Evolutionary conservation across 371 early-diverging fungal genomes (phyloP).

Genomic region (Rhizopus stolonifer): DNA sequence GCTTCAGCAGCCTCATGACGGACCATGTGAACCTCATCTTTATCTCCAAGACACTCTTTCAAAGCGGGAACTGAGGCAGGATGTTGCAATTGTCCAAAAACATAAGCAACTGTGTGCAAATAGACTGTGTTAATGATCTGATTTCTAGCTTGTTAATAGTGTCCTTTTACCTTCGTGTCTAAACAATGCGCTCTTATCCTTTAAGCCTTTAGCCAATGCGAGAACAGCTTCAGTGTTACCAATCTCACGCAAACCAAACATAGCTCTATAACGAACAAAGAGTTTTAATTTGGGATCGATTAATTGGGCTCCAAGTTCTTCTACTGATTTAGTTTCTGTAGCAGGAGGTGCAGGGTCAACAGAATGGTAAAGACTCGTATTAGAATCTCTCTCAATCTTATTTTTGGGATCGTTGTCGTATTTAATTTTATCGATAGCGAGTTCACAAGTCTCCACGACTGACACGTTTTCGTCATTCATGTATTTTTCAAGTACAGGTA

Average conservation of each 20-base stretch:
- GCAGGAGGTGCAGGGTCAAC: constrained; percentile 95
- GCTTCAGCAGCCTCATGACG: constrained; percentile 99
- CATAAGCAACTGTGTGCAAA: constrained; percentile 71
- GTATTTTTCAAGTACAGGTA: constrained; percentile 75
- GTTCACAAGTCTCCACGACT: constrained; percentile 93
- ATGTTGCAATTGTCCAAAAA: constrained; percentile 99
- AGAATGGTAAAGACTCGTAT: constrained; percentile 65
- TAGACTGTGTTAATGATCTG: not conserved
- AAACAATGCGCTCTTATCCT: constrained; percentile 88
- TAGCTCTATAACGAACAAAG: constrained; percentile 96
- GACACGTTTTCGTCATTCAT: constrained; percentile 63
- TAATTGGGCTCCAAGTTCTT: constrained; percentile 67
- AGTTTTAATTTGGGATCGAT: constrained; percentile 73
- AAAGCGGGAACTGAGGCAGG: constrained; percentile 88
- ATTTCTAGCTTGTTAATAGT: not conserved
- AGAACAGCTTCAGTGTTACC: constrained; percentile 85
- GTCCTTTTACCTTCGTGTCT: constrained; percentile 90
- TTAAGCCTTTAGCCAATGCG: constrained; percentile 87
- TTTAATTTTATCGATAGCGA: constrained; percentile 90
- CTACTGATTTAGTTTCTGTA: constrained; percentile 53
- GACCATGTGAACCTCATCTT: constrained; percentile 92
- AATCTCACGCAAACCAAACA: constrained; percentile 97
- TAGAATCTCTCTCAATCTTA: constrained; percentile 40
- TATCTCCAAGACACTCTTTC: constrained; percentile 71
- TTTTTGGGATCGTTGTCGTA: constrained; percentile 64